Conservation (phyloP, 2,329 filamentous ascomycete species). For the Cryoendolithus antarcticus region DNA sequence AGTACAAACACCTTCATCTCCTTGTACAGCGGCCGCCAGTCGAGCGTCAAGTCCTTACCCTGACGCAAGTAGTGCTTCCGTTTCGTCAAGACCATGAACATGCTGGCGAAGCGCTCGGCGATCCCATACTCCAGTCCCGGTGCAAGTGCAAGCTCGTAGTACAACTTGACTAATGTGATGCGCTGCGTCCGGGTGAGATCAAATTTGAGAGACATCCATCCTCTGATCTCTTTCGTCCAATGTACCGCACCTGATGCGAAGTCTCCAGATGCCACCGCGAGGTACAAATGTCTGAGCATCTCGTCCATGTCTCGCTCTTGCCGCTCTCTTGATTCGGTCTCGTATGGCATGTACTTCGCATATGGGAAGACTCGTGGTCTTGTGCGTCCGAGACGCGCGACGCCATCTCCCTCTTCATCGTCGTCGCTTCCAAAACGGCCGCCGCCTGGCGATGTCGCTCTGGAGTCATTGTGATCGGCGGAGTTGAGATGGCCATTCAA, state of each 20-base stretch:
- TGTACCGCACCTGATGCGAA: constrained; percentile 88
- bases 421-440: constrained; percentile 32
- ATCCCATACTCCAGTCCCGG: constrained; percentile 74
- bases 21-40: constrained; percentile 88
- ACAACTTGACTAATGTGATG: constrained; percentile 74
- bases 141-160: constrained; percentile 85
- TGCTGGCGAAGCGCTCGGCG: constrained; percentile 84
- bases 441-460: constrained; percentile 72
- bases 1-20: constrained; percentile 85
- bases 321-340: constrained; percentile 66
- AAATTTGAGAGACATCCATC: constrained; percentile 94
- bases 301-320: constrained; percentile 69
- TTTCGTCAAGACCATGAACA: constrained; percentile 95
- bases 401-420: constrained; percentile 10
- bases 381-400: constrained; percentile 53
- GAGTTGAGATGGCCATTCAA: constrained; percentile 13
- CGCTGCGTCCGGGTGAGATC: constrained; percentile 79
- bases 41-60: constrained; percentile 74
- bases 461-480: constrained; percentile 58
- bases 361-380: constrained; percentile 85
- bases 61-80: constrained; percentile 93
- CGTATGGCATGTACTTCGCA: constrained; percentile 78
- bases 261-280: constrained; percentile 81
- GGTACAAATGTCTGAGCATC: constrained; percentile 88
- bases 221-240: constrained; percentile 91